Evolutionary conservation across 768 basidiomycete genomes (phyloP), one percentile per base, ranked within the genome.

Genomic region (Mycena chlorophos): DNA sequence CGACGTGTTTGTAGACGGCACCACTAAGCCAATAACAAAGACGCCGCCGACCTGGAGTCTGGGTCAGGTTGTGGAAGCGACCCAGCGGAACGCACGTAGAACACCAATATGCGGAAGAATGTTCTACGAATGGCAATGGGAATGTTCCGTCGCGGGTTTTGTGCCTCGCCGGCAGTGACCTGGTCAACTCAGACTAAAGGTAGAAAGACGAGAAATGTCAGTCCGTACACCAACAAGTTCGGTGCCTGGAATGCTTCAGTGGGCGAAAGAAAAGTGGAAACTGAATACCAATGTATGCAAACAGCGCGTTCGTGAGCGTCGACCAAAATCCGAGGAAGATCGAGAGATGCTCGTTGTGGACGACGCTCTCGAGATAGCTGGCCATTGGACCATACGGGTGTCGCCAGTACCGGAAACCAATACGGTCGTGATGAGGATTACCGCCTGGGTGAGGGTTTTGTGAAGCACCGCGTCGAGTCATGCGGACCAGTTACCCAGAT

Each of bases 271-370:
- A n/a, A n/a, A n/a, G n/a, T n/a, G n/a, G n/a, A n/a, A n/a, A n/a
- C n/a, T n/a, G n/a, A n/a, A n/a, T n/a, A 27, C 88, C 86, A 26
- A 34, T 38, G 40, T 34, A 37, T 45, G 30, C 17, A 17, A 27
- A 46, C 23, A 46, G 45, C 13, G 45, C 88, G 58, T 86, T 90
- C 45, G 82, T 85, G 42, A 89, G 69, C 3, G 85, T 84, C 16
- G 81, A 76, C 82, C 87, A 90, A 66, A 91, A 87, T 12, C 85
- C 87, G 20, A 85, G 74, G 75, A 88, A 87, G 55, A 79, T 80
- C 1, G 81, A 72, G 17, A 83, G 64, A 47, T 72, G 69, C 4
- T 74, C 69, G 55, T 81, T 72, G 61, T 82, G 77, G 23, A 83
- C 82, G 61, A 80, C 72, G 37, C 58, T 63, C 43, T 73, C 55